Base-by-base conservation (phyloP, 176 grass and related monocot species). In the Cenchrus americanus region DNA sequence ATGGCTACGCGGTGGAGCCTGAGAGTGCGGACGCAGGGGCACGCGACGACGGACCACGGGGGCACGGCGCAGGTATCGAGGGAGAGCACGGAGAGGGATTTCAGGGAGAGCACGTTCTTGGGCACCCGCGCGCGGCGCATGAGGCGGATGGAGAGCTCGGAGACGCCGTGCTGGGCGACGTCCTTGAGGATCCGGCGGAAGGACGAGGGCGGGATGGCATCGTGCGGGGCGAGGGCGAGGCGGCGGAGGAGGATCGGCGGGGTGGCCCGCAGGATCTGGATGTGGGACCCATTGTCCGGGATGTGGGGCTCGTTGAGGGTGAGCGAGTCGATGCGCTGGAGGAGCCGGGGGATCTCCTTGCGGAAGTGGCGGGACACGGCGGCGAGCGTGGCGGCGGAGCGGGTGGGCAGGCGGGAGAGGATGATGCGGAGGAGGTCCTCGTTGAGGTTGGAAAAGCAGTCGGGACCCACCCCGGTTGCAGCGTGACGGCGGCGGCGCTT, bases 391-490 rank as follows among this genome's bases (percentile, higher is more conserved):
- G 76, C 84, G 69, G 84, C 90, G 58, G 40, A 43, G 87, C 80
- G 75, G 72, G 83, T 86, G 14, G 82, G 30, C 63, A 92, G 77
- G 32, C 75, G 79, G 78, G 14, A 46, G 86, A 82, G 7, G 83
- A 92, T 86, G 72, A 13, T 13, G 73, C 81, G 83, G 55, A 92
- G 66, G 41, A 86, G 43, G 49, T 89, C 78, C 44, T 83, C 79
- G 13, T 44, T 62, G 64, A 92, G 73, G 80, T 9, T 22, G 67
- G 83, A 83, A 37, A 92, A 72, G 41, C 6, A 54, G 61, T 92
- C 90, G 24, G 34, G 61, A 3, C 23, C 83, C 18, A 40, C 13
- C 1, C 37, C 7, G 74, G 54, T 13, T 13, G 32, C 11, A 11
- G 6, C 57, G 76, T 9, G 11, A 14, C 68, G 57, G 55, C 18